A percentile compares a stretch with the other conserved stretches of the same genome.
Evolutionary conservation across 495 filamentous ascomycete genomes (phyloP).

Genomic region (Bryoglossum gracile): DNA sequence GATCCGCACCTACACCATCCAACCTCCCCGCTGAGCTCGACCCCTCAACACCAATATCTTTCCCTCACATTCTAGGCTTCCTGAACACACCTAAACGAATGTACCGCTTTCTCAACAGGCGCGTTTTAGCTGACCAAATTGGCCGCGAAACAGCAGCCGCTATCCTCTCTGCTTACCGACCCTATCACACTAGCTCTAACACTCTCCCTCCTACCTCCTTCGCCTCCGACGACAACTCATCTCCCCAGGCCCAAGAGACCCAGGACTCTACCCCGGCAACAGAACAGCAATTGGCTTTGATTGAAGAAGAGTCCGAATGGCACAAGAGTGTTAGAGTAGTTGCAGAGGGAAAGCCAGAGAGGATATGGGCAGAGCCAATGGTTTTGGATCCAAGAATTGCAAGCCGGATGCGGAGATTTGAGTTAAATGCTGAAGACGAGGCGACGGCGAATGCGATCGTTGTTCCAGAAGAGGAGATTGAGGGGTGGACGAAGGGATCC

Average conservation of each 20-base stretch:
- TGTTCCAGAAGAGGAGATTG: slow-evolving; percentile 58
- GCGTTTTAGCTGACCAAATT: slow-evolving; percentile 75
- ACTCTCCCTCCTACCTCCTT: slow-evolving; percentile 5
- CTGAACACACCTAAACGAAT: slow-evolving; percentile 80
- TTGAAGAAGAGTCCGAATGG: slow-evolving; percentile 80
- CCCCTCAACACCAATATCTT: slow-evolving; percentile 62
- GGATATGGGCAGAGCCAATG: slow-evolving; percentile 70
- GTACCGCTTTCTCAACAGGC: slow-evolving; percentile 83
- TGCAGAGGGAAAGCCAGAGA: slow-evolving; percentile 44
- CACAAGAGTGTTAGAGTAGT: slow-evolving; percentile 69
- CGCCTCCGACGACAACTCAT: slow-evolving; percentile 20
- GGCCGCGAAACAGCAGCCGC: slow-evolving; percentile 84
- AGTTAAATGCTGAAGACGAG: slow-evolving; percentile 58
- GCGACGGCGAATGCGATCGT: slow-evolving; percentile 53
- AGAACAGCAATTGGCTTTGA: slow-evolving; percentile 67
- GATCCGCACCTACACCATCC: slow-evolving; percentile 49
- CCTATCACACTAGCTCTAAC: slow-evolving; percentile 30
- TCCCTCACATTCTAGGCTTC: slow-evolving; percentile 92
- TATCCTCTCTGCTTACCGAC: slow-evolving; percentile 58
- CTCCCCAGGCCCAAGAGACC: slow-evolving; percentile 8
- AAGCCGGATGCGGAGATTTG: slow-evolving; percentile 73
- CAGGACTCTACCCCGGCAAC: slow-evolving; percentile 12
- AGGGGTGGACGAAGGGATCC: slow-evolving; percentile 51
- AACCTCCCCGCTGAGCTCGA: slow-evolving; percentile 52
- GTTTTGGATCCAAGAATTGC: slow-evolving; percentile 73